Base-by-base conservation (phyloP, 306 rosid species). In the Rubus idaeus region DNA sequence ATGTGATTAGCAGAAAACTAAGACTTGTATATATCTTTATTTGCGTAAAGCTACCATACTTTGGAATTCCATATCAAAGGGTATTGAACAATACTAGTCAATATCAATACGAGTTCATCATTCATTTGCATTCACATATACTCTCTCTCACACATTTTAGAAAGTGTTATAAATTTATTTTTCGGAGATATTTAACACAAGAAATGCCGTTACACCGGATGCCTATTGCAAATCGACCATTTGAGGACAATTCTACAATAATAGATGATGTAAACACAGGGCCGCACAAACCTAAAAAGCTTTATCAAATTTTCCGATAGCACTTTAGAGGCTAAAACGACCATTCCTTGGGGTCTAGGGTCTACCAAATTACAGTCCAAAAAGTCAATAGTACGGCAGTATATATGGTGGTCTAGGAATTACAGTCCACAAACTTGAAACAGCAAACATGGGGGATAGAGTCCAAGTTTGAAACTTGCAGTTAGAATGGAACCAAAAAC, bases 1-100 rank as follows among this genome's bases (percentile, higher is more conserved):
- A 84, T 87, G 85, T 87, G 90, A 82, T 81, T 79, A 63, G 76
- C 85, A 50, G 76, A 78, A 77, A 83, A 83, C 63, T 68, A 76
- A 49, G 82, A 40, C 49, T 40, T 67, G 60, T 65, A 76, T 76
- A 81, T 75, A 75, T 71, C 69, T 56, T 79, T 30, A 71, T 30
- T 61, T 45, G 18, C 75, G 71, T 67, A n/a, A 41, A 65, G 47
- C 35, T 9, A 40, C 23, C 71, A 64, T 6, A 6, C 16, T 62
- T 64, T 39, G 45, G 23, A 39, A 42, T 7, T 42, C 8, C 46
- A 42, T 42, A 4, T 42, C 8, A 7, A 42, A 4, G 46, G 5
- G 5, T 4, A 4, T 42, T 42, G 46, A 42, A 39, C 69, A 9
- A 37, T 64, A 10, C 13, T 39, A 64, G 47, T 64, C 47, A 2